A percentile compares a stretch with the other conserved stretches of the same genome.
Conservation (phyloP, 2,329 filamentous ascomycete genomes). For the Colletotrichum agaves region DNA sequence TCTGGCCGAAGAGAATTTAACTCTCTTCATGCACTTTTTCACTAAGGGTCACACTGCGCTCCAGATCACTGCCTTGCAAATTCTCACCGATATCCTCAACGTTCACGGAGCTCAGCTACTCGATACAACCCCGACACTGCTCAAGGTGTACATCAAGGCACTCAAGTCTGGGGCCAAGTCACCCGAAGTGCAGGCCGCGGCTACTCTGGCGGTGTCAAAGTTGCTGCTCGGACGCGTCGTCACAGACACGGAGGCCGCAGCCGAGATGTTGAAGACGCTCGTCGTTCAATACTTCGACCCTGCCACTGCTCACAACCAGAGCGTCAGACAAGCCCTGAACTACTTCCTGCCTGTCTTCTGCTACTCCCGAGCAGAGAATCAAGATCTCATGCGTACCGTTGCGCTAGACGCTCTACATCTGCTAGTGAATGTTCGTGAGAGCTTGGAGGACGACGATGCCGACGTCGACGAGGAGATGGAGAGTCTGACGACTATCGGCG, state of each 20-base stretch:
- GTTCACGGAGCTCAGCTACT: constrained; percentile 86
- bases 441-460: constrained; percentile 78
- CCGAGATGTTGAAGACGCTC: constrained; percentile 84
- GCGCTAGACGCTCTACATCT: constrained; percentile 80
- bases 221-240: constrained; percentile 85
- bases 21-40: constrained; percentile 95
- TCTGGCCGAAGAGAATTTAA: constrained; percentile 90
- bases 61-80: constrained; percentile 90
- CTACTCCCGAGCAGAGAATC: constrained; percentile 85
- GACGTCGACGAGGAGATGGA: constrained; percentile 84
- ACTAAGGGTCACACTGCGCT: constrained; percentile 89
- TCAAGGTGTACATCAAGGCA: constrained; percentile 88
- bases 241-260: constrained; percentile 71
- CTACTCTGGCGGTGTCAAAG: constrained; percentile 85
- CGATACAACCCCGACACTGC: constrained; percentile 72
- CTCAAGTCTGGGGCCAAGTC: constrained; percentile 77
- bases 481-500: constrained; percentile 79
- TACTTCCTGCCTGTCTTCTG: constrained; percentile 97
- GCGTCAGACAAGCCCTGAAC: constrained; percentile 84
- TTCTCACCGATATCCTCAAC: constrained; percentile 91
- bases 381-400: constrained; percentile 80
- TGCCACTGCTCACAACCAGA: constrained; percentile 80
- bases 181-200: constrained; percentile 81
- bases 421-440: constrained; percentile 78
- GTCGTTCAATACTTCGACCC: constrained; percentile 92